Evolutionary conservation across 805 yeast genomes (phyloP).

Genomic region (Saturnispora bothae): DNA sequence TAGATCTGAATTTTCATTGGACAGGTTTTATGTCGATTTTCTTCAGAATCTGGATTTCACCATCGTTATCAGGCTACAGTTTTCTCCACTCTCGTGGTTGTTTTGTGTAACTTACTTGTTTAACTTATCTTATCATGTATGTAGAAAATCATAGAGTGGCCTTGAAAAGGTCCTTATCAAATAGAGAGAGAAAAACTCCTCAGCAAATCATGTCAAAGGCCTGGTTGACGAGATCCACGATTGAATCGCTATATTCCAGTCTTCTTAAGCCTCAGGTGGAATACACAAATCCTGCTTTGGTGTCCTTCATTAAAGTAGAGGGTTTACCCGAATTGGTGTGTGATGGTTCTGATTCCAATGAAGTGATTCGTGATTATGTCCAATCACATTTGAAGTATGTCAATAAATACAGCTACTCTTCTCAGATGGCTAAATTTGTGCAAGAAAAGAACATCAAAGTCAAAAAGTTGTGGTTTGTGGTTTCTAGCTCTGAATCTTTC

Average conservation of each 20-base stretch:
- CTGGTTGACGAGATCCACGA: conserved; percentile 1
- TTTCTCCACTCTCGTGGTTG: too few relatives aligned
- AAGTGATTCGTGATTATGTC: not conserved
- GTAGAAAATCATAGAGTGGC: too few relatives aligned
- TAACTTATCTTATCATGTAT: too few relatives aligned
- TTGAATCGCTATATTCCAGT: conserved; percentile 1
- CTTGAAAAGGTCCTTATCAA: not conserved
- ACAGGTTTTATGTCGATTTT: not conserved
- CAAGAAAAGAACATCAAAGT: not conserved
- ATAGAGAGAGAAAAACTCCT: not conserved
- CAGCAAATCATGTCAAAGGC: not conserved
- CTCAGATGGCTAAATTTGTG: not conserved
- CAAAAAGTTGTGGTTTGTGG: not conserved
- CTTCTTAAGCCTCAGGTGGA: conserved; percentile 1
- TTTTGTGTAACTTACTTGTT: too few relatives aligned
- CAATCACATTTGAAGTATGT: not conserved
- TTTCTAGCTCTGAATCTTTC: not conserved
- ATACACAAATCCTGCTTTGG: not conserved
- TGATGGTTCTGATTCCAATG: not conserved
- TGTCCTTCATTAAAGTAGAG: conserved; percentile 2
- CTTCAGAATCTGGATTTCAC: not conserved
- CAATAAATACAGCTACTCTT: not conserved
- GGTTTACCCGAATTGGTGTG: conserved; percentile 3
- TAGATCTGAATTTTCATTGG: not conserved
- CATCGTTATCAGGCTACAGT: too few relatives aligned